Conservation (phyloP, 495 filamentous ascomycete species). For the Penicillium robsamsonii region DNA sequence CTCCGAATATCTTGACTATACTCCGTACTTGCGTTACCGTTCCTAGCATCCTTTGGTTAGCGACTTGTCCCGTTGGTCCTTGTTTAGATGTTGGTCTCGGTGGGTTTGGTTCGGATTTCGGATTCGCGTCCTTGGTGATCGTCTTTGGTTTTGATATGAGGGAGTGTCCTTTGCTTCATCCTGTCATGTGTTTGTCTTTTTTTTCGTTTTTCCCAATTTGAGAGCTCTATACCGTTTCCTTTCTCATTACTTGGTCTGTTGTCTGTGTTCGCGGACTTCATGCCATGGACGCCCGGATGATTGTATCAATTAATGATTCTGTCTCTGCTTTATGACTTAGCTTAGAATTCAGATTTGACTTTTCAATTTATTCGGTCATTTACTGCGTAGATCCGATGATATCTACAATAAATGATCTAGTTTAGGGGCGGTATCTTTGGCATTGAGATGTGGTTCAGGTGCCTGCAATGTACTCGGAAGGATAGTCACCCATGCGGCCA, state of each 20-base stretch:
- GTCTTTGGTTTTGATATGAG: slow-evolving; percentile 1
- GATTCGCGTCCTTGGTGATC: slow-evolving; percentile 4
- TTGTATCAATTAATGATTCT: slow-evolving; percentile 28
- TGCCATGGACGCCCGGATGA: slow-evolving; percentile 20
- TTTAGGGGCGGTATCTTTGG: no score
- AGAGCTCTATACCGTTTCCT: slow-evolving; percentile 31
- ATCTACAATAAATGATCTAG: no score
- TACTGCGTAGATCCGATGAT: not conserved
- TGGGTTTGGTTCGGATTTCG: not conserved
- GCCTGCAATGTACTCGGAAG: no score
- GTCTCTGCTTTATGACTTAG: slow-evolving; percentile 16
- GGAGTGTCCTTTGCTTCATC: not conserved
- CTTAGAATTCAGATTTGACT: slow-evolving; percentile 15
- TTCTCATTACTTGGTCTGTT: slow-evolving; percentile 15
- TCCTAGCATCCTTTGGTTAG: slow-evolving; percentile 6
- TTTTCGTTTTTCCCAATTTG: slow-evolving; percentile 20
- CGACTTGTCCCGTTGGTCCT: slow-evolving; percentile 5
- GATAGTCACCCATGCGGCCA: no score
- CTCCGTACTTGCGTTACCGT: slow-evolving; percentile 13
- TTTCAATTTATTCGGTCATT: not conserved
- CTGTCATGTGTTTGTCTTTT: slow-evolving; percentile 6
- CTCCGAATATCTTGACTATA: slow-evolving; percentile 19
- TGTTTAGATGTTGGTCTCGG: slow-evolving; percentile 3
- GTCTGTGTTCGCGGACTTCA: slow-evolving; percentile 15
- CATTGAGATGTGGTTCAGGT: no score